Conservation (phyloP, 176 grass and related monocot genomes). For the Avena sativa region DNA sequence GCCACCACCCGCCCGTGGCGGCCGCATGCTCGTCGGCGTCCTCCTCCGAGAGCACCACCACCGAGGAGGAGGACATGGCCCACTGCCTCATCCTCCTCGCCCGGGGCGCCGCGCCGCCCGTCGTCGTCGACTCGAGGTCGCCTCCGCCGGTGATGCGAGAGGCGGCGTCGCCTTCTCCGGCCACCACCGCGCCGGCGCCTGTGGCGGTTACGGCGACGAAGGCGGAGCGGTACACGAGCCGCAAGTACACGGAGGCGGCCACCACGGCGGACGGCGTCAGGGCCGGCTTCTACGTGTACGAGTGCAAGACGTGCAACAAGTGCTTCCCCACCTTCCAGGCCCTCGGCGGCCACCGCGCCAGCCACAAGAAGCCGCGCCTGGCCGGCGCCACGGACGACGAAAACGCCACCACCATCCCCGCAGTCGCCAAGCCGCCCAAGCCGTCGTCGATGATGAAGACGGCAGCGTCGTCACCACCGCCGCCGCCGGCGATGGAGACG, state of each 20-base stretch:
- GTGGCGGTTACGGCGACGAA: neutral
- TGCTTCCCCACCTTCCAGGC: constrained; percentile 89
- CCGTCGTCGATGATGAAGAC: constrained; percentile 3
- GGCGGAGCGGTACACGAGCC: constrained; percentile 56
- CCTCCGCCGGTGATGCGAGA: neutral
- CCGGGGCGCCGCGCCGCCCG: constrained; percentile 26
- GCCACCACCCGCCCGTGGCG: constrained; percentile 35
- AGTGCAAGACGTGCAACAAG: constrained; percentile 87
- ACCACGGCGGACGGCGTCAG: constrained; percentile 35
- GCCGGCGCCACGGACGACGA: constrained; percentile 12
- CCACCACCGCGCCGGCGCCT: neutral
- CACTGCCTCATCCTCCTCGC: constrained; percentile 90
- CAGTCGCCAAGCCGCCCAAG: neutral
- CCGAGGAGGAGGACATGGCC: constrained; percentile 81
- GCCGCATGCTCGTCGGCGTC: constrained; percentile 37
- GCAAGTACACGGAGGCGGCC: constrained; percentile 51
- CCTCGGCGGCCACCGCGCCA: constrained; percentile 90
- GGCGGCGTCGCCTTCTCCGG: neutral
- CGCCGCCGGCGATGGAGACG: neutral
- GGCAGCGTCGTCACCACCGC: neutral
- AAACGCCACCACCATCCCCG: neutral
- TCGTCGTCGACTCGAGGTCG: constrained; percentile 38
- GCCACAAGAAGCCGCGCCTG: constrained; percentile 86
- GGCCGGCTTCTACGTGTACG: constrained; percentile 52
- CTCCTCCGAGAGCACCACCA: constrained; percentile 62